phyloP scores from a whole-genome alignment of 2,329 filamentous ascomycete genomes.

The Xylaria arbuscula region DNA sequence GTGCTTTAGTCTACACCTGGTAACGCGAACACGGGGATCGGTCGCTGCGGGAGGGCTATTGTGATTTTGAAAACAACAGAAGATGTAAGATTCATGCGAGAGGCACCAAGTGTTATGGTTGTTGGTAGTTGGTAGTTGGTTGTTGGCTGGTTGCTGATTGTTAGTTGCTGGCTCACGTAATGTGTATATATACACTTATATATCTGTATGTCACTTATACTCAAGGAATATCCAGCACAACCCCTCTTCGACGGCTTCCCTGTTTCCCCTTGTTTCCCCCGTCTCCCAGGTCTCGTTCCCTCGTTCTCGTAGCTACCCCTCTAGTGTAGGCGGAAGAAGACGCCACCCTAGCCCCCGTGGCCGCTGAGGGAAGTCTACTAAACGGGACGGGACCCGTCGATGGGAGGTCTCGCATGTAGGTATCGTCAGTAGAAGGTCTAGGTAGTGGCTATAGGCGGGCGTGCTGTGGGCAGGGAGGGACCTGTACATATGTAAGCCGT shows the following conservation, averaged over 20 bases:
- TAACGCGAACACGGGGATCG: neutral
- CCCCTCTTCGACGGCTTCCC: conserved; percentile 22
- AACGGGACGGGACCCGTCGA: neutral
- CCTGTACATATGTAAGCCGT: neutral
- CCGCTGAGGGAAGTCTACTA: neutral
- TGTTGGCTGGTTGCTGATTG: neutral
- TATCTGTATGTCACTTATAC: neutral
- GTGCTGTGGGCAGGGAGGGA: neutral
- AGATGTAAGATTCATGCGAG: neutral
- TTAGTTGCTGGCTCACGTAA: neutral
- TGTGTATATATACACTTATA: neutral
- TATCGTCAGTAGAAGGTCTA: neutral
- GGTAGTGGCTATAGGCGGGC: neutral
- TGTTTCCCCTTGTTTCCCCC: conserved; percentile 1
- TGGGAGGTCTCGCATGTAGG: neutral
- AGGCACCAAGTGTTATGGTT: neutral
- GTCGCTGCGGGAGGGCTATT: neutral
- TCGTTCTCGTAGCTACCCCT: neutral
- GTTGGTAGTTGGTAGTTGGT: neutral
- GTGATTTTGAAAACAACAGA: conserved; percentile 2
- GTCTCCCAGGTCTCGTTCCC: neutral
- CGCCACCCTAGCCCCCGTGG: conserved; percentile 10
- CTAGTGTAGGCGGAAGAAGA: neutral
- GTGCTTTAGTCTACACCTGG: neutral
- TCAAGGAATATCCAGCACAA: neutral